Percentiles rank a stretch among this genome's conserved stretches.
Conservation (phyloP, 2,329 filamentous ascomycete species). For the Tolypocladium amazonense region DNA sequence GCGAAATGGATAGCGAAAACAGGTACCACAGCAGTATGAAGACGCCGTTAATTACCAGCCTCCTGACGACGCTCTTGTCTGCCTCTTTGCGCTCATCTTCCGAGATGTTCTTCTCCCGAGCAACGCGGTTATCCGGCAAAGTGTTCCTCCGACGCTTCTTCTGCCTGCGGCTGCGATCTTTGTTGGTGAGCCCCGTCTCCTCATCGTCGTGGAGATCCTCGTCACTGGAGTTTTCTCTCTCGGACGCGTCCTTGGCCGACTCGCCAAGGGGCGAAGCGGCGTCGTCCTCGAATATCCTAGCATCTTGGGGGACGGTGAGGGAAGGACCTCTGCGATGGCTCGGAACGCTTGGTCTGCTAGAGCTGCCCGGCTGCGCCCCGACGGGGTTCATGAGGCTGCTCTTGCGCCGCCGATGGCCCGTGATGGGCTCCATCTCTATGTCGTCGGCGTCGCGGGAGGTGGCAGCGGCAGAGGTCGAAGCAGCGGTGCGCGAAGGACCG, state of each 20-base stretch:
- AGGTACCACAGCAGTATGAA: conserved; percentile 81
- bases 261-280: conserved; percentile 13
- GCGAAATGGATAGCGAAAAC: conserved; percentile 86
- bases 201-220: conserved; percentile 76
- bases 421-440: conserved; percentile 47
- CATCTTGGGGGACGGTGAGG: conserved; percentile 23
- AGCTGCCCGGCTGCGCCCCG: conserved; percentile 4
- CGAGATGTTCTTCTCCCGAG: conserved; percentile 47
- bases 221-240: conserved; percentile 52
- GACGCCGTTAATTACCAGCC: conserved; percentile 61
- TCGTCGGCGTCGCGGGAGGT: conserved; percentile 19
- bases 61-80: conserved; percentile 61
- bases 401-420: conserved; percentile 43
- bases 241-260: conserved; percentile 18
- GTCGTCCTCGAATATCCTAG: conserved; percentile 36
- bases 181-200: conserved; percentile 73
- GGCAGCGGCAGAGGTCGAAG: conserved; percentile 6
- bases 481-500: conserved; percentile 1
- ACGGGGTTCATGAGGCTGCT: conserved; percentile 40
- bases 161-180: conserved; percentile 59
- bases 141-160: conserved; percentile 57
- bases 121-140: conserved; percentile 59
- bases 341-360: neutral
- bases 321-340: conserved; percentile 1
- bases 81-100: conserved; percentile 65